phyloP scores from a whole-genome alignment of 768 basidiomycete genomes.

The Myochromella boudieri region DNA sequence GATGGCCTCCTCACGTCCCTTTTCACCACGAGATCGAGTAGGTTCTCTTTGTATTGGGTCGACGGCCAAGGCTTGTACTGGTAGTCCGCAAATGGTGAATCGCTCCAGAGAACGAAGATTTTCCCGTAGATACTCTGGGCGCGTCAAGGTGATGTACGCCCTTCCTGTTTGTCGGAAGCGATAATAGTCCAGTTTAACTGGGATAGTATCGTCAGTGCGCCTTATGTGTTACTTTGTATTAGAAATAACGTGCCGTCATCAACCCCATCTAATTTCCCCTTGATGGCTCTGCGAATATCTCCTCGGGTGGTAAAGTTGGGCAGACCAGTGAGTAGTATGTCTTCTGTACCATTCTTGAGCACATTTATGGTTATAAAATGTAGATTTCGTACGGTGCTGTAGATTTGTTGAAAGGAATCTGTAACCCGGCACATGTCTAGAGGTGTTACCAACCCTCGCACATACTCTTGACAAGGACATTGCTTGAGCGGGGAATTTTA shows the following conservation, averaged over 20 bases:
- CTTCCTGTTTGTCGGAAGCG: slow-evolving; percentile 59
- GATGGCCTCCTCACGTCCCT: slow-evolving; percentile 28
- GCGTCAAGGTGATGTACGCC: slow-evolving; percentile 56
- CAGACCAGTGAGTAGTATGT: slow-evolving; percentile 10
- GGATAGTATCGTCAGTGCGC: neutral
- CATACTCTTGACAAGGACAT: slow-evolving; percentile 11
- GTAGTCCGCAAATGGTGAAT: slow-evolving; percentile 45
- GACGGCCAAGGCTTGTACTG: slow-evolving; percentile 33
- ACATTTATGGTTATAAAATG: neutral
- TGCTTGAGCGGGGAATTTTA: neutral
- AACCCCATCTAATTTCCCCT: slow-evolving; percentile 7
- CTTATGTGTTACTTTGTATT: neutral
- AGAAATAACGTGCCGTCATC: slow-evolving; percentile 32
- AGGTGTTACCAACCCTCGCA: slow-evolving; percentile 2
- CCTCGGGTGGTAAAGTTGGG: slow-evolving; percentile 9
- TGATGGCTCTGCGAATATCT: slow-evolving; percentile 13
- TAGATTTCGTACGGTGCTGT: neutral
- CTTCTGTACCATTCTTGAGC: neutral
- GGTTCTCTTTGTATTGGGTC: slow-evolving; percentile 11
- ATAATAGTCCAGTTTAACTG: slow-evolving; percentile 61
- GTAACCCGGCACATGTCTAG: neutral
- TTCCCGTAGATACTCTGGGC: slow-evolving; percentile 40
- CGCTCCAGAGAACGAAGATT: slow-evolving; percentile 43
- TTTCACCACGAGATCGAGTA: slow-evolving; percentile 26
- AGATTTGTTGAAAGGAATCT: neutral